phyloP scores from a whole-genome alignment of 1,139 yeast genomes.

The Suhomyces choctaworum region DNA sequence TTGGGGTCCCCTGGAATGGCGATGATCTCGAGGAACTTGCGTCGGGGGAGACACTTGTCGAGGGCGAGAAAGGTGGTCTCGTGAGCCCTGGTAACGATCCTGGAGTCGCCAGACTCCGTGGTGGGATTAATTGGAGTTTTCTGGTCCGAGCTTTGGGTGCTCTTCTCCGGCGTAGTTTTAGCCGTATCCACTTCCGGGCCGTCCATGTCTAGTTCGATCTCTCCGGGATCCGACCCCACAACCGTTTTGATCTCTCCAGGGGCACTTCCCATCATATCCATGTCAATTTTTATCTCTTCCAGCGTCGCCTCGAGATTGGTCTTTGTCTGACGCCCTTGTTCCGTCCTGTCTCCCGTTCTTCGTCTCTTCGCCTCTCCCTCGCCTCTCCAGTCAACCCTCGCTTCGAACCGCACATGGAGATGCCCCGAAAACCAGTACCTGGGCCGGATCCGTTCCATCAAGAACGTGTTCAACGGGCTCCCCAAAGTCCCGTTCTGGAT shows the following conservation, averaged over 20 bases:
- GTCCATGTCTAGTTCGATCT: conserved; percentile 36
- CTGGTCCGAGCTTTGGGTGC: neutral
- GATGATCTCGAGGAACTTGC: conserved; percentile 52
- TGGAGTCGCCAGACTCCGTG: neutral
- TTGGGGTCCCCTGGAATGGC: conserved; percentile 31
- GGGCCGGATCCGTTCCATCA: conserved; percentile 61
- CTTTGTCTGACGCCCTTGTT: neutral
- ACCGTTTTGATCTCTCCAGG: no score
- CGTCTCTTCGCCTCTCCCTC: neutral
- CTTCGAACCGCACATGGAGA: conserved; percentile 74
- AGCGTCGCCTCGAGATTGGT: no score
- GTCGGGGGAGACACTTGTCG: conserved; percentile 74
- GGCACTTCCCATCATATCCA: conserved; percentile 7
- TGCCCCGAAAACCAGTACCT: conserved; percentile 86
- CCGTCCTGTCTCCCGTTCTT: neutral
- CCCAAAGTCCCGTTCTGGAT: conserved; percentile 65
- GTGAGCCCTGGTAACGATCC: neutral
- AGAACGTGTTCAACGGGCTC: conserved; percentile 63
- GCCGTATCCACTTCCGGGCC: conserved; percentile 5
- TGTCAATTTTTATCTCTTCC: conserved; percentile 13
- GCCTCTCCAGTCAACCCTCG: conserved; percentile 31
- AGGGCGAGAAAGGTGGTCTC: conserved; percentile 70
- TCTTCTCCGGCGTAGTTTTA: neutral
- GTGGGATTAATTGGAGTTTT: neutral
- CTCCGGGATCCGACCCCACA: neutral